phyloP scores from a whole-genome alignment of 2,329 filamentous ascomycete genomes.

The Alternaria longipes region DNA sequence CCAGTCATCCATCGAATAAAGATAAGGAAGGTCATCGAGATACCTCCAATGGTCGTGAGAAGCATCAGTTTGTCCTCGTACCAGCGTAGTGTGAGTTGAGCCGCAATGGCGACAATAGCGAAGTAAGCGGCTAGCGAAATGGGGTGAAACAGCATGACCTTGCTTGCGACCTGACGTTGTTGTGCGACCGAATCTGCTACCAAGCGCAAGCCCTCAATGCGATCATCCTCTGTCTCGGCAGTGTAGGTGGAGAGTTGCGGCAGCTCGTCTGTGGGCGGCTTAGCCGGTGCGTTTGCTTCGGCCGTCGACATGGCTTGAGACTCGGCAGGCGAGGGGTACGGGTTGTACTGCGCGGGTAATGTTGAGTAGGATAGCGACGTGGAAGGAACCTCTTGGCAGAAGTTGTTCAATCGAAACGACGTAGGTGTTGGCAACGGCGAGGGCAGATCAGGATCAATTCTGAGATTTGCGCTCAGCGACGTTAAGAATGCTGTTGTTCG shows the following conservation, averaged over 20 bases:
- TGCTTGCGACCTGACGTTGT: constrained; percentile 75
- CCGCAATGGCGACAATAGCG: constrained; percentile 51
- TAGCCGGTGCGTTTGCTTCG: constrained; percentile 34
- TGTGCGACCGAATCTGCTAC: constrained; percentile 84
- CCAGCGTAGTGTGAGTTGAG: constrained; percentile 52
- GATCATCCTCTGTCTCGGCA: constrained; percentile 63
- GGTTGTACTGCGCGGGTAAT: constrained; percentile 47
- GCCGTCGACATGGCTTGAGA: constrained; percentile 50
- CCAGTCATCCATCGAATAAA: constrained; percentile 68
- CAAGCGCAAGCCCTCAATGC: constrained; percentile 73
- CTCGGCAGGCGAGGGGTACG: constrained; percentile 49
- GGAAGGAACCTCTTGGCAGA: constrained; percentile 65
- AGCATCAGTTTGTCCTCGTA: constrained; percentile 64
- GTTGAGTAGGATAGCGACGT: constrained; percentile 58
- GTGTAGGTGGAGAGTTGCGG: constrained; percentile 70
- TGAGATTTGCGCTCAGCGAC: constrained; percentile 81
- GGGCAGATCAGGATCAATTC: constrained; percentile 67
- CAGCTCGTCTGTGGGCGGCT: constrained; percentile 43
- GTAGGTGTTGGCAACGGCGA: constrained; percentile 73
- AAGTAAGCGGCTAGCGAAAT: constrained; percentile 51
- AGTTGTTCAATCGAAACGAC: constrained; percentile 55
- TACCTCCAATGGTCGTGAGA: constrained; percentile 66
- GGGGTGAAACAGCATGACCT: constrained; percentile 60
- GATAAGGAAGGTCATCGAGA: constrained; percentile 71
- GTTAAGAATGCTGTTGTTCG: constrained; percentile 75